Evolutionary conservation across 1,284 basidiomycete species (phyloP), one percentile per base, ranked within the genome.

Genomic region (Sutorius eximius): DNA sequence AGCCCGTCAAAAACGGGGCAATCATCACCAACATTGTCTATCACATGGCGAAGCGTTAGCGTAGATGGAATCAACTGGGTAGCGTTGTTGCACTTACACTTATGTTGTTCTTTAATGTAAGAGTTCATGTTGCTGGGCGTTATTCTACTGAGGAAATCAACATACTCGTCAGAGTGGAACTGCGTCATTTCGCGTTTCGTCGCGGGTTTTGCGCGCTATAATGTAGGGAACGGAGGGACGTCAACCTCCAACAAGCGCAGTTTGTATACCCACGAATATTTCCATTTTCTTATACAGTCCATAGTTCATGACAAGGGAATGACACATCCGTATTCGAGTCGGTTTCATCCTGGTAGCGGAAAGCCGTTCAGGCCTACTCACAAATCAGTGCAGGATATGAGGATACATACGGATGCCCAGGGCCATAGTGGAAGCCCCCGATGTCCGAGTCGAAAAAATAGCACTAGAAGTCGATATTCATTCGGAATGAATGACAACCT

Each of bases 241-340:
- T 55, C 37, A 56, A 47, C 13, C 18, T 33, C 7, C 36, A 38
- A 45, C 22, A n/a, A 29, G 22, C 16, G 22, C 7, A 13, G 22
- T 16, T 41, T 46, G 10, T 38, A 45, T 18, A 80, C 93, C 64
- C 68, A 95, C 93, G 65, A 95, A 95, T 60, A 97, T 96, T 74
- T 96, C 93, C 93, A 96, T 96, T 73, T 93, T 93, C 76, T 95
- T 95, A 77, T 96, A 96, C 16, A 96, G 75, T 24, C 95, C 95
- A 70, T 98, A 99, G 77, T 99, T 99, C 97, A 99, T 99, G 53
- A 99, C 96, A 38, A 99, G 82, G 10, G 95, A 96, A 75, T 99
- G 97, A 69, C 95, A 98, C 97, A 99, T 99, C 63, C 96, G 89
- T 78, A 99, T 98, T 22, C 96, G 82, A 22, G 93, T 95, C 12